phyloP scores from a whole-genome alignment of 1,284 basidiomycete species.

The Takashimella koratensis region DNA sequence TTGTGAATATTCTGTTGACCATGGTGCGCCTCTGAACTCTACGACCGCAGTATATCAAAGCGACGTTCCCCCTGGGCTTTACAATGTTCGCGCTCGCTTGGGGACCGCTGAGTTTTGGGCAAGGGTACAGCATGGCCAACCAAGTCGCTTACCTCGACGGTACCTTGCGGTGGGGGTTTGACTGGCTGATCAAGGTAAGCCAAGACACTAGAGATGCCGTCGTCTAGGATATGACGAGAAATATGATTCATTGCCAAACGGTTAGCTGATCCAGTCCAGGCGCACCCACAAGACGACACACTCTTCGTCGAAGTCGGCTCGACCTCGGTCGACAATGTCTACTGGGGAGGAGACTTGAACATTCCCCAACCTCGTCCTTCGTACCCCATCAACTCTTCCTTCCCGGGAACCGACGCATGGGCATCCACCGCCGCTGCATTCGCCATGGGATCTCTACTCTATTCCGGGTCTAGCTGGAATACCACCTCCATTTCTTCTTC shows the following conservation, averaged over 20 bases:
- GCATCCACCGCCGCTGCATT: slow-evolving; percentile 80
- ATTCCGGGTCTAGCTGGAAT: slow-evolving; percentile 59
- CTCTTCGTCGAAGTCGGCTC: slow-evolving; percentile 75
- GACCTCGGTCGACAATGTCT: slow-evolving; percentile 65
- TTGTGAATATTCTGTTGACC: no score
- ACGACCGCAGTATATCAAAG: slow-evolving; percentile 71
- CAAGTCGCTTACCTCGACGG: slow-evolving; percentile 85
- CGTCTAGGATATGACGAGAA: no score
- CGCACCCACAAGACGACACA: slow-evolving; percentile 68
- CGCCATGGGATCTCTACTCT: slow-evolving; percentile 76
- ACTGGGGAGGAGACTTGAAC: slow-evolving; percentile 71
- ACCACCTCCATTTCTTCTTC: slow-evolving; percentile 44
- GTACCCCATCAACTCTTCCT: slow-evolving; percentile 70
- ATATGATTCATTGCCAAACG: no score
- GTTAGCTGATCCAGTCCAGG: no score
- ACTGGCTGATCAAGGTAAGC: slow-evolving; percentile 81
- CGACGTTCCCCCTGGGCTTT: slow-evolving; percentile 73
- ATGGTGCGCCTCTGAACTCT: background rate
- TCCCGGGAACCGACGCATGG: slow-evolving; percentile 83
- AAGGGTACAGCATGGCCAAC: slow-evolving; percentile 73
- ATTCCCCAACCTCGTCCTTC: slow-evolving; percentile 72
- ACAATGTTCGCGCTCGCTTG: slow-evolving; percentile 78
- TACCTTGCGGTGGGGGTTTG: slow-evolving; percentile 81
- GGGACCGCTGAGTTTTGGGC: slow-evolving; percentile 78
- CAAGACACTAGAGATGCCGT: no score